phyloP scores from a whole-genome alignment of 495 filamentous ascomycete genomes.

The Cercophora scortea region DNA sequence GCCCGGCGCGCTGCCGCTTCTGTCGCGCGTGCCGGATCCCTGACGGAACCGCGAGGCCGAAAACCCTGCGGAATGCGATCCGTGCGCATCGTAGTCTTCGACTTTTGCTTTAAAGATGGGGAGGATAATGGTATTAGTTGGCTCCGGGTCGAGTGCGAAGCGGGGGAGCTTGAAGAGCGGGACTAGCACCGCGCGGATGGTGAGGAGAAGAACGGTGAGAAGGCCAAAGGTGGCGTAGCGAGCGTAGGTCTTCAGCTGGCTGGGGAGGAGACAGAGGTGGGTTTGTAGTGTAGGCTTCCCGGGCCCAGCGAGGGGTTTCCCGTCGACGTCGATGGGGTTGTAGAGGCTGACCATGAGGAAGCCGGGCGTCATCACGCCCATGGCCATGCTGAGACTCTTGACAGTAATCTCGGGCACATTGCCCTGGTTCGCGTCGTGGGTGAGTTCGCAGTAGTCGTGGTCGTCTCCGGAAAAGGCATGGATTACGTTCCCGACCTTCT shows the following conservation, averaged over 20 bases:
- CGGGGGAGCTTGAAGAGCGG: slow-evolving; percentile 35
- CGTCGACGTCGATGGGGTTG: slow-evolving; percentile 70
- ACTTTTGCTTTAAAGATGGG: slow-evolving; percentile 40
- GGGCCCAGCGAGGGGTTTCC: slow-evolving; percentile 42
- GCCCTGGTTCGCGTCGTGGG: slow-evolving; percentile 56
- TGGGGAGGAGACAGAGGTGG: slow-evolving; percentile 85
- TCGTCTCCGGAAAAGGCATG: slow-evolving; percentile 94
- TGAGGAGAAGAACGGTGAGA: slow-evolving; percentile 51
- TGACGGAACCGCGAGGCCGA: slow-evolving; percentile 16
- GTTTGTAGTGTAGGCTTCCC: slow-evolving; percentile 62
- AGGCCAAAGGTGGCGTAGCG: slow-evolving; percentile 59
- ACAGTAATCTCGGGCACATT: slow-evolving; percentile 84
- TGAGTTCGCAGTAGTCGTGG: slow-evolving; percentile 93
- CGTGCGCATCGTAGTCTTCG: slow-evolving; percentile 33
- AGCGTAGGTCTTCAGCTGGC: slow-evolving; percentile 76
- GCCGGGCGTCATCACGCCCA: slow-evolving; percentile 88
- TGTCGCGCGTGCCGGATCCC: slow-evolving; percentile 12
- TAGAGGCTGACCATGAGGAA: slow-evolving; percentile 84
- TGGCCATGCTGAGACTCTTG: slow-evolving; percentile 88
- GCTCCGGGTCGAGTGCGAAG: slow-evolving; percentile 36
- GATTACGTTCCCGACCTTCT: slow-evolving; percentile 64
- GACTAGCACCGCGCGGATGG: slow-evolving; percentile 52
- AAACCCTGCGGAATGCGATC: slow-evolving; percentile 14
- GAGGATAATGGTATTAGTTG: slow-evolving; percentile 12
- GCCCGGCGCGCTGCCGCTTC: slow-evolving; percentile 11